Evolutionary conservation across 345 rosid genomes (phyloP).

Genomic region (Eucalyptus curtisii): DNA sequence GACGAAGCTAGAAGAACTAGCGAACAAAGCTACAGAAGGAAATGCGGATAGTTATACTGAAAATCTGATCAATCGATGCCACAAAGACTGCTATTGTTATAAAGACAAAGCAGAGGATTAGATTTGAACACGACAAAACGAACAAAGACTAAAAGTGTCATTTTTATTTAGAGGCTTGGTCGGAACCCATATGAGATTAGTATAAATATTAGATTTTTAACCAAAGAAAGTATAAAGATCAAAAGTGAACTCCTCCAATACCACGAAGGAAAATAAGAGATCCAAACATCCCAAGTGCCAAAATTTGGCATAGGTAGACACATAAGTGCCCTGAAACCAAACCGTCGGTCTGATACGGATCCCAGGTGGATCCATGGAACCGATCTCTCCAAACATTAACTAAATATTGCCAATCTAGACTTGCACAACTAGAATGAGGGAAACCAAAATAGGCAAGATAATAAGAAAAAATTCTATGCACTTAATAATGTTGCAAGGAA

Average conservation of each 20-base stretch:
- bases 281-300: accelerated
- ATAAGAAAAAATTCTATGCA: too few species aligned
- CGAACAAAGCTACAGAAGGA: not conserved
- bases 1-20: not conserved
- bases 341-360: accelerated
- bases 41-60: not conserved
- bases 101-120: not conserved
- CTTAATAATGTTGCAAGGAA: too few species aligned
- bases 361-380: accelerated
- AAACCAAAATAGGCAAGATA: too few species aligned
- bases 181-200: not conserved
- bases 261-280: too few species aligned
- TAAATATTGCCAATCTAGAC: too few species aligned
- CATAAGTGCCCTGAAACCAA: too few species aligned
- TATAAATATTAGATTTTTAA: not conserved
- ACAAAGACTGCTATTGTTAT: not conserved
- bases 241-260: not conserved
- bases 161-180: not conserved
- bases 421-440: too few species aligned
- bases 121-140: not conserved
- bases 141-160: not conserved
- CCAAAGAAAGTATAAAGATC: not conserved
- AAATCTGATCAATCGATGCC: not conserved
- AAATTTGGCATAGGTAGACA: accelerated
- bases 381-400: accelerated